Percentiles rank a stretch among this genome's conserved stretches.
phyloP scores from a whole-genome alignment of 257 asterid species.

The Scutellaria minor region DNA sequence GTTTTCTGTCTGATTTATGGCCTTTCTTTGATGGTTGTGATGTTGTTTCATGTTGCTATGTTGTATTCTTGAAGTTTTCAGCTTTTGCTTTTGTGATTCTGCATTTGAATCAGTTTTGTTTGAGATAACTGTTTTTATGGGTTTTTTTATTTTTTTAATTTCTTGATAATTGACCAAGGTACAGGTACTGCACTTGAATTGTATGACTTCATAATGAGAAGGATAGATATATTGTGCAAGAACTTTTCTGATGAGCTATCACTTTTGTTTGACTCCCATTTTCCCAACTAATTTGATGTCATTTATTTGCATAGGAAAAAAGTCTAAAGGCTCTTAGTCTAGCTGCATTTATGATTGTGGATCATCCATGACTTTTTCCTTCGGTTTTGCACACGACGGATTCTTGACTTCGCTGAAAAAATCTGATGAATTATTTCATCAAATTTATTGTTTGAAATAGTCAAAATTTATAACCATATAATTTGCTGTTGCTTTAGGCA shows the following conservation, averaged over 20 bases:
- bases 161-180: not conserved
- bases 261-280: slow-evolving; percentile 11
- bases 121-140: not conserved
- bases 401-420: not conserved
- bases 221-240: not conserved
- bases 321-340: not conserved
- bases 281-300: not conserved
- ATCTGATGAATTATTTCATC: slow-evolving; percentile 6
- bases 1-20: not conserved
- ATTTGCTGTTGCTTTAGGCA: slow-evolving; percentile 6
- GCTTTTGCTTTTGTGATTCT: not conserved
- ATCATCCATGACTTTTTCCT: slow-evolving; percentile 15
- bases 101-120: not conserved
- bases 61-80: not conserved
- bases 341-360: slow-evolving; percentile 36
- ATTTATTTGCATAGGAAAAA: no score
- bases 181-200: not conserved
- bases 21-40: not conserved
- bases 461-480: not conserved
- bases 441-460: not conserved
- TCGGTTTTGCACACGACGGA: not conserved
- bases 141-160: not conserved
- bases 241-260: slow-evolving; percentile 2
- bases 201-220: slow-evolving; percentile 14
- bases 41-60: not conserved